Evolutionary conservation across 2,329 filamentous ascomycete genomes (phyloP).

Genomic region (Canariomyces notabilis): DNA sequence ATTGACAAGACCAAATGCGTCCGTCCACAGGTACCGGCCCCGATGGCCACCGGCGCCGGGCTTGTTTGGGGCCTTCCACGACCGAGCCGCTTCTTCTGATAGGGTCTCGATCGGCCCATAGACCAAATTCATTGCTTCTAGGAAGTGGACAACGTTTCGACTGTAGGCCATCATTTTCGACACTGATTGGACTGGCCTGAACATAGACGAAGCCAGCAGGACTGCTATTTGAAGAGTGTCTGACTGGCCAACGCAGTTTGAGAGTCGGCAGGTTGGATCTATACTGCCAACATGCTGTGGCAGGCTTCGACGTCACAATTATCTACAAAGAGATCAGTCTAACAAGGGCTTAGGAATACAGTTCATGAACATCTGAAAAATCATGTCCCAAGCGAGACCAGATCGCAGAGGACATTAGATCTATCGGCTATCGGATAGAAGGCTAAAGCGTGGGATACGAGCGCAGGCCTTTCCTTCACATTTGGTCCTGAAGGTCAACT

Average conservation of each 20-base stretch:
- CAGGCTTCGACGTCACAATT: constrained; percentile 15
- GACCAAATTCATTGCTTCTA: constrained; percentile 34
- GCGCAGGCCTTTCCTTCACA: too few relatives aligned
- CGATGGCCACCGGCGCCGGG: constrained; percentile 47
- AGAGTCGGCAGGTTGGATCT: background rate
- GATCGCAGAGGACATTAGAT: too few relatives aligned
- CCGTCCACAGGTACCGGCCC: constrained; percentile 58
- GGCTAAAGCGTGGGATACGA: too few relatives aligned
- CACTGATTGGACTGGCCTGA: constrained; percentile 1
- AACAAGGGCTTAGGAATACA: background rate
- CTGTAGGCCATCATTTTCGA: constrained; percentile 12
- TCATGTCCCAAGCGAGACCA: too few relatives aligned
- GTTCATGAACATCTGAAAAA: too few relatives aligned
- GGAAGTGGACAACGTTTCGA: constrained; percentile 27
- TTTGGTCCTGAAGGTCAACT: too few relatives aligned
- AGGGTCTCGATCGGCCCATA: constrained; percentile 33
- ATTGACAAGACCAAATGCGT: constrained; percentile 56
- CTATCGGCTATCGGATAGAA: too few relatives aligned
- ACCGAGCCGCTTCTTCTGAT: constrained; percentile 20
- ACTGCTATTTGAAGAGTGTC: background rate
- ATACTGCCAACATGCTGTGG: background rate
- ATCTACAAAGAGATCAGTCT: background rate
- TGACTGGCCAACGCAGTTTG: background rate
- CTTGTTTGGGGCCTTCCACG: constrained; percentile 43
- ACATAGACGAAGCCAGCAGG: constrained; percentile 5